Percentiles rank a stretch among this genome's conserved stretches.
Evolutionary conservation across 257 asterid genomes (phyloP).

Genomic region (Osmanthus fragrans): DNA sequence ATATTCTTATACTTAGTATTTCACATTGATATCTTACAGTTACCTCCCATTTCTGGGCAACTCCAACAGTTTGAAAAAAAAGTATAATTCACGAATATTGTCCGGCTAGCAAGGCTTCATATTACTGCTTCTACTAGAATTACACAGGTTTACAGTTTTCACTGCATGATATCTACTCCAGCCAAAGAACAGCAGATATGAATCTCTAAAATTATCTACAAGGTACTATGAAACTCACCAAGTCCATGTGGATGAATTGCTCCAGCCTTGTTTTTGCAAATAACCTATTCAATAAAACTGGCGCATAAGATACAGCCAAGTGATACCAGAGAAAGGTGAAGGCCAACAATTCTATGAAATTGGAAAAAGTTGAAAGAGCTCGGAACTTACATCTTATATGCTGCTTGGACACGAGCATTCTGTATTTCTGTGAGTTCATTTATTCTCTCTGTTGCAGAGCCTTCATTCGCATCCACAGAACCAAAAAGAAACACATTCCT

Average conservation of each 20-base stretch:
- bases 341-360: no score
- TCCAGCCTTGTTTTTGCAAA: no score
- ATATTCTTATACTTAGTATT: background rate
- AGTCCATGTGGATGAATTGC: no score
- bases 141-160: background rate
- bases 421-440: constrained; percentile 64
- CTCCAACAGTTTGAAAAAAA: background rate
- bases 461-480: constrained; percentile 59
- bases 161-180: no score
- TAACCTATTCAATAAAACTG: no score
- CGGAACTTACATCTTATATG: constrained; percentile 54
- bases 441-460: constrained; percentile 63
- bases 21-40: background rate
- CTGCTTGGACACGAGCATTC: constrained; percentile 63
- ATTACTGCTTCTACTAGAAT: background rate
- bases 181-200: no score
- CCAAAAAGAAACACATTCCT: constrained; percentile 79
- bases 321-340: no score
- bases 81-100: background rate
- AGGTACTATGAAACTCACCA: no score
- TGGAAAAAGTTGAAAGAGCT: no score
- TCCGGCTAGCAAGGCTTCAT: background rate
- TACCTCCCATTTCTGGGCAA: background rate
- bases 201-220: no score
- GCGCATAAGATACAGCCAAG: no score